These are phyloP conservation scores for Candida krabiensis DNA, from an alignment of 805 yeast genomes.

Conservation along the genomic window DNA sequence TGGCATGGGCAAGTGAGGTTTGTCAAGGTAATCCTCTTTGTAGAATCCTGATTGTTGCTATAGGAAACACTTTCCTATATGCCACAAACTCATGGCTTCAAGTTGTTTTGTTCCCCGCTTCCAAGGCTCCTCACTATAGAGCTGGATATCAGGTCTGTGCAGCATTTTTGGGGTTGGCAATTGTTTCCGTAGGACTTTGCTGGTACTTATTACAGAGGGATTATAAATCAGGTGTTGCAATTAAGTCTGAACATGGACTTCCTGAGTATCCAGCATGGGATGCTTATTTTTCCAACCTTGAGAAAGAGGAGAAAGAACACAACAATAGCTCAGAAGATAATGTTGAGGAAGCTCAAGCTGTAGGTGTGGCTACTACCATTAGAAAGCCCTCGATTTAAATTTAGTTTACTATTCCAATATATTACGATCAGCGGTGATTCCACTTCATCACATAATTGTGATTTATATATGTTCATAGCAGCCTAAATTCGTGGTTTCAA, in stretches of 20 bases:
- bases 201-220: constrained; percentile 8
- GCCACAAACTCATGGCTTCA: constrained; percentile 26
- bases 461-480: too few species aligned
- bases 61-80: constrained; percentile 20
- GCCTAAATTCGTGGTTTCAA: too few species aligned
- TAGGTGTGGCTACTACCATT: too few species aligned
- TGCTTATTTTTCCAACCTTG: constrained; percentile 3
- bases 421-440: too few species aligned
- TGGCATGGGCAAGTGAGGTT: constrained; percentile 61
- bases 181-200: constrained; percentile 6
- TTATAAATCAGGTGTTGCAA: constrained; percentile 6
- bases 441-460: too few species aligned
- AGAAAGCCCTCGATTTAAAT: too few species aligned
- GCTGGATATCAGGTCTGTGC: constrained; percentile 12
- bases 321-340: too few species aligned
- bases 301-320: not conserved
- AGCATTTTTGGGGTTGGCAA: constrained; percentile 8
- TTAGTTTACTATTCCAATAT: too few species aligned
- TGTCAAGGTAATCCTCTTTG: constrained; percentile 33
- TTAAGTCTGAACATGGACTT: constrained; percentile 4
- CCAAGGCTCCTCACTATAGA: constrained; percentile 31
- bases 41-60: constrained; percentile 25
- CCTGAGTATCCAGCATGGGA: constrained; percentile 12
- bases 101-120: constrained; percentile 31
- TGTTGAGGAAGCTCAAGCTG: too few species aligned